Evolutionary conservation across 306 rosid species (phyloP).

Genomic region (Crataegus laevigata): DNA sequence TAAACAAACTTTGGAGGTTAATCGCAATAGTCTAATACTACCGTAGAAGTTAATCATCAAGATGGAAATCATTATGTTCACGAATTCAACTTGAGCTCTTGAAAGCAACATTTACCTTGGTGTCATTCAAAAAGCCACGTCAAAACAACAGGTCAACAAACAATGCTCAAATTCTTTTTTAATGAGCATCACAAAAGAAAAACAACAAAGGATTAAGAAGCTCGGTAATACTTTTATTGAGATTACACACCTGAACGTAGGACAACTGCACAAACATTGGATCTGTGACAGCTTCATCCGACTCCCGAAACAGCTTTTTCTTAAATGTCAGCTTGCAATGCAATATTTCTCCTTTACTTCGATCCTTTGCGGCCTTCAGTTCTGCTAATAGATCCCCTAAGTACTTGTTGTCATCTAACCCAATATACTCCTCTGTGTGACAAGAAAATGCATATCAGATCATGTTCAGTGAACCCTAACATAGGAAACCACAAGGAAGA

Average conservation of each 20-base stretch:
- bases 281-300: constrained; percentile 88
- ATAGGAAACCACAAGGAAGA: constrained; percentile 6
- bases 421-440: constrained; percentile 73
- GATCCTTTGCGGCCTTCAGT: constrained; percentile 82
- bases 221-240: neutral
- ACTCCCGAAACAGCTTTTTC: constrained; percentile 83
- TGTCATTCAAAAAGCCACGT: neutral
- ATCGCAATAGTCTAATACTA: neutral
- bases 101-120: neutral
- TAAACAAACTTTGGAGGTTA: constrained; percentile 7
- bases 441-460: constrained; percentile 28
- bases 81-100: neutral
- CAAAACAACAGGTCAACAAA: neutral
- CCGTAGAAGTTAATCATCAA: neutral
- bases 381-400: constrained; percentile 82
- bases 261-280: constrained; percentile 91
- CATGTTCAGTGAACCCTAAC: constrained; percentile 7
- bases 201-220: neutral
- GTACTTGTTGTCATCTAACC: constrained; percentile 85
- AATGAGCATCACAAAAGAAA: neutral
- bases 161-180: neutral
- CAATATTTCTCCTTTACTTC: constrained; percentile 88
- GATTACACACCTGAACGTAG: constrained; percentile 68
- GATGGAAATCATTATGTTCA: neutral
- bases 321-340: constrained; percentile 76